Base-by-base conservation (phyloP, 805 yeast genomes). In the Ogataea minuta region DNA sequence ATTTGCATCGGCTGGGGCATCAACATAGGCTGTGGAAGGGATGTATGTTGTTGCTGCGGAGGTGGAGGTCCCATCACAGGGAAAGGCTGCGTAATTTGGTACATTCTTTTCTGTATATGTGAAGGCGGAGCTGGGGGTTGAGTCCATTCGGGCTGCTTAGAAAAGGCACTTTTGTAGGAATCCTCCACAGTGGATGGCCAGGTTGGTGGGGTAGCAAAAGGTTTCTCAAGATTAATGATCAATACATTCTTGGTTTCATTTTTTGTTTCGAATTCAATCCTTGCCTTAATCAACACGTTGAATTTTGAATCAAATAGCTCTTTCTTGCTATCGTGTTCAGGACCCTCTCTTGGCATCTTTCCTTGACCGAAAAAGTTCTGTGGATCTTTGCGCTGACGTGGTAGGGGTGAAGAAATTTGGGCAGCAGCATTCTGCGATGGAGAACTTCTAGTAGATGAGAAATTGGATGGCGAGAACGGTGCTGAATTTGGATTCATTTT, bases 131-230 rank as follows among this genome's bases (percentile, higher is more conserved):
- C 44, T 12, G 50, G 47, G n/a, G 59, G 50, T 3, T 47, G 42
- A 20, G 48, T 43, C 44, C 50, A 57, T 37, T 65, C 66, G 6
- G 54, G 56, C 44, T 36, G 59, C 49, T 39, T 68, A 2, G 80
- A 74, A 61, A 79, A 78, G 27, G 75, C 57, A 12, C 66, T 61
- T 39, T 68, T 72, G 60, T 77, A 77, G 2, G 82, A 68, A 41
- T 74, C 79, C n/a, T 52, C 56, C 6, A 28, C 23, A 2, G 79
- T 77, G 33, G 72, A 64, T 15, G 71, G 68, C 95, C 95, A 85
- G 0, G 90, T 81, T 36, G 95, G 95, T 8, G 86, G 81, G 0
- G 91, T 81, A 28, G 70, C 69, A 58, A 74, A 86, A 6, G 93
- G 79, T 50, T 69, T 77, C 49, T 81, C 89, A 44, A 81, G 67